Evolutionary conservation across 2,329 filamentous ascomycete species (phyloP).

Genomic region (Penicillium oxalicum): DNA sequence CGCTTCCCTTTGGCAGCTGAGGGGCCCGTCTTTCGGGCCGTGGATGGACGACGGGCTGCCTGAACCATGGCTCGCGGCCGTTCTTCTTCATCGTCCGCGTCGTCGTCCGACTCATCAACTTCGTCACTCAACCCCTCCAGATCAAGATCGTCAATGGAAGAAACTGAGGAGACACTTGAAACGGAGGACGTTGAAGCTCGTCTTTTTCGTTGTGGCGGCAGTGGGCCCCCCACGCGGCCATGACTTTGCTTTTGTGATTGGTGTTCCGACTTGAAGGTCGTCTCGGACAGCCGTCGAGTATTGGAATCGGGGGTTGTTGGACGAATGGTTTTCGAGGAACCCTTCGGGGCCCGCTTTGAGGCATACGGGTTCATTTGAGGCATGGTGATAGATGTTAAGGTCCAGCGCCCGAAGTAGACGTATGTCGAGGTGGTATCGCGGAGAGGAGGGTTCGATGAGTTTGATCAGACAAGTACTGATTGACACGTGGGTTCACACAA

Average conservation of each 20-base stretch:
- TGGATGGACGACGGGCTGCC: slow-evolving; percentile 34
- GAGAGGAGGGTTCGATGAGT: not conserved
- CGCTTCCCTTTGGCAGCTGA: slow-evolving; percentile 28
- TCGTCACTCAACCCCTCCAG: slow-evolving; percentile 26
- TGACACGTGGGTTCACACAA: too few species aligned
- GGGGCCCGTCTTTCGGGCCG: slow-evolving; percentile 38
- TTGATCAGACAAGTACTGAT: not conserved
- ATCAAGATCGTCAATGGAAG: slow-evolving; percentile 27
- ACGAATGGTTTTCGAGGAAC: slow-evolving; percentile 21
- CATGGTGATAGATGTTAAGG: slow-evolving; percentile 6
- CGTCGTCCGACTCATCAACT: slow-evolving; percentile 34
- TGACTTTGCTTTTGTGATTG: slow-evolving; percentile 25
- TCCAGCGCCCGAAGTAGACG: not conserved
- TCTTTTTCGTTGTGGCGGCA: slow-evolving; percentile 28
- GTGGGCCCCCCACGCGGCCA: slow-evolving; percentile 16
- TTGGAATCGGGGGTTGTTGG: slow-evolving; percentile 22
- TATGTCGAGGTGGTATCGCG: not conserved
- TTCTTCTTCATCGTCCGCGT: slow-evolving; percentile 41
- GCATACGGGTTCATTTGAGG: slow-evolving; percentile 24
- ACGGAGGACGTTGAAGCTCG: slow-evolving; percentile 32
- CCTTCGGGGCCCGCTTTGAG: slow-evolving; percentile 25
- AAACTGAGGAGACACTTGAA: slow-evolving; percentile 35
- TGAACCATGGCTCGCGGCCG: slow-evolving; percentile 37
- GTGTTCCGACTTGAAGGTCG: slow-evolving; percentile 17
- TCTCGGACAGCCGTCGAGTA: slow-evolving; percentile 18